phyloP scores from a whole-genome alignment of 2,329 filamentous ascomycete genomes.

The Aspergillus intermedius region DNA sequence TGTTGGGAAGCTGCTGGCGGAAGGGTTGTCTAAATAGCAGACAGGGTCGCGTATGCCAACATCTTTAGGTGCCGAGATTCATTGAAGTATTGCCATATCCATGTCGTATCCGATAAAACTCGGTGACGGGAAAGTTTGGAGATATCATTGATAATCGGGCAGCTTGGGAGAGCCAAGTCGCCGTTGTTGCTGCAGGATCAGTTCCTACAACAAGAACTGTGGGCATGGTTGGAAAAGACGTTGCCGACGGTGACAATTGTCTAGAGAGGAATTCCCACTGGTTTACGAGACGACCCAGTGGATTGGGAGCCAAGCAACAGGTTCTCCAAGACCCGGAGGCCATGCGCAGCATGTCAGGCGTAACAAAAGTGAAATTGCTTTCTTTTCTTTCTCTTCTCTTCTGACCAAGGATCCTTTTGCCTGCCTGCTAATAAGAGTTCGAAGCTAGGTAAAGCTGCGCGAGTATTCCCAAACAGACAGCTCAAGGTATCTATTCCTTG shows the following conservation, averaged over 20 bases:
- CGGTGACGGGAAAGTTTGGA: neutral
- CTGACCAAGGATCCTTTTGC: constrained; percentile 33
- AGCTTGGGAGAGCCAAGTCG: neutral
- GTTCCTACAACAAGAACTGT: constrained; percentile 8
- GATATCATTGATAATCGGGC: neutral
- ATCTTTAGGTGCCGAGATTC: neutral
- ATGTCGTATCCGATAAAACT: neutral
- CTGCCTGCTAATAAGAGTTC: constrained; percentile 69
- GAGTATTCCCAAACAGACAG: constrained; percentile 31
- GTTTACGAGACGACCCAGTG: constrained; percentile 23
- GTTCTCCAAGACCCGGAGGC: constrained; percentile 13
- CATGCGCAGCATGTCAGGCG: constrained; percentile 27
- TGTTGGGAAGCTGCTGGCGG: neutral
- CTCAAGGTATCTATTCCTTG: constrained; percentile 43
- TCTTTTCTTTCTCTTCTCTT: constrained; percentile 27
- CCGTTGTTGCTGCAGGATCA: neutral
- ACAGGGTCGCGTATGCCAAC: neutral
- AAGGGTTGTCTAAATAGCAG: neutral
- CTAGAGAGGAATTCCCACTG: constrained; percentile 18
- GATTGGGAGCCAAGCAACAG: constrained; percentile 11
- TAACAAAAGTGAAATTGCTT: constrained; percentile 31
- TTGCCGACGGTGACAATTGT: constrained; percentile 7
- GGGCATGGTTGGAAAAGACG: constrained; percentile 1
- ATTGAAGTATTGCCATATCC: neutral
- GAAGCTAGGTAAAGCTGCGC: constrained; percentile 61